A percentile compares a stretch with the other conserved stretches of the same genome.
Evolutionary conservation across 1,284 basidiomycete genomes (phyloP).

Genomic region (Moesziomyces sp.): DNA sequence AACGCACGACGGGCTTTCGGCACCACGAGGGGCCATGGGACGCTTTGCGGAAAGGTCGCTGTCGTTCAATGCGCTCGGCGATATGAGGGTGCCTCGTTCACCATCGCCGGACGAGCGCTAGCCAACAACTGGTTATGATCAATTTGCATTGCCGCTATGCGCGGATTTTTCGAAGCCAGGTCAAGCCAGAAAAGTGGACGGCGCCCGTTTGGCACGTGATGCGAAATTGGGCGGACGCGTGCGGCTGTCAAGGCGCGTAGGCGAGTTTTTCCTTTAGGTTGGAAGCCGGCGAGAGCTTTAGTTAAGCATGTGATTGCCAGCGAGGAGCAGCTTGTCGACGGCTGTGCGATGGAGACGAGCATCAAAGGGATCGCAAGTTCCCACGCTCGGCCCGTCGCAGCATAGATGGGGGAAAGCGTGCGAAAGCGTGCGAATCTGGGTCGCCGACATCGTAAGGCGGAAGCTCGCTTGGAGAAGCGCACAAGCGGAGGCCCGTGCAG

Average conservation of each 20-base stretch:
- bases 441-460: too few species aligned
- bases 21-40: constrained; percentile 1
- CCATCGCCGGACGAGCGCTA: constrained; percentile 37
- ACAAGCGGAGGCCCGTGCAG: too few species aligned
- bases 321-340: neutral
- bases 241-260: neutral
- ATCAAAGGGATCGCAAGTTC: neutral
- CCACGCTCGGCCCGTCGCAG: neutral
- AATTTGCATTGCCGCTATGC: too few species aligned
- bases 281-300: too few species aligned
- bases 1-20: constrained; percentile 8
- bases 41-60: constrained; percentile 19
- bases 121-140: too few species aligned
- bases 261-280: too few species aligned
- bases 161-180: too few species aligned
- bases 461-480: too few species aligned
- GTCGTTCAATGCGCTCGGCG: constrained; percentile 23
- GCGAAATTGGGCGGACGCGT: constrained; percentile 21
- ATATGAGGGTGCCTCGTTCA: constrained; percentile 16
- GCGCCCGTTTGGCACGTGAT: constrained; percentile 16
- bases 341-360: too few species aligned
- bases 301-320: neutral
- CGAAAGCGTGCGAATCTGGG: too few species aligned
- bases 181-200: too few species aligned
- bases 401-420: neutral